A percentile compares a stretch with the other conserved stretches of the same genome.
Conservation (phyloP, 108 stramenopile genomes). For the Cyclotella choctawhatcheeana region DNA sequence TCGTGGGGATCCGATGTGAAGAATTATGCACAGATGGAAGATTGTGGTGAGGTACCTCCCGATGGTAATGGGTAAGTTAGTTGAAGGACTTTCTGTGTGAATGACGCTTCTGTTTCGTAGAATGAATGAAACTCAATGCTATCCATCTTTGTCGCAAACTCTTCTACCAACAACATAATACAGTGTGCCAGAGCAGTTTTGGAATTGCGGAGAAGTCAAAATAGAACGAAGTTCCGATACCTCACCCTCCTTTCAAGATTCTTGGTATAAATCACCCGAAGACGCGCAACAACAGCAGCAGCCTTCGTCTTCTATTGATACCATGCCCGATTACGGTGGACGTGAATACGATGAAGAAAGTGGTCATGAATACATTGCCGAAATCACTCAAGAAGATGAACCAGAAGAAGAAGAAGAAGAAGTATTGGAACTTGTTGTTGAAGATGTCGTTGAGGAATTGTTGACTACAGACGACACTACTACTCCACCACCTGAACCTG, state of each 20-base stretch:
- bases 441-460: neutral
- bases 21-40: slow-evolving; percentile 22
- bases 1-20: slow-evolving; percentile 18
- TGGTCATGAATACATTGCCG: neutral
- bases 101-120: too few species aligned
- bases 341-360: too few species aligned
- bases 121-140: too few species aligned
- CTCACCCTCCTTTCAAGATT: neutral
- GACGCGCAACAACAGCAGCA: neutral
- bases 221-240: slow-evolving; percentile 8
- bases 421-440: neutral
- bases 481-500: neutral
- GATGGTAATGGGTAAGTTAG: slow-evolving; percentile 48
- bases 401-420: neutral
- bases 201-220: slow-evolving; percentile 42
- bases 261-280: neutral
- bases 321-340: too few species aligned
- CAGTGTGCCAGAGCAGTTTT: slow-evolving; percentile 53
- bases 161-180: too few species aligned
- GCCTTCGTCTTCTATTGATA: too few species aligned
- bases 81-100: too few species aligned
- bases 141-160: too few species aligned
- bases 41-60: slow-evolving; percentile 29
- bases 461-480: too few species aligned
- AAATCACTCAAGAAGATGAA: neutral